These are phyloP conservation scores for Artemisia argyi DNA, from an alignment of 129 eudicot species.

Conservation along the genomic window DNA sequence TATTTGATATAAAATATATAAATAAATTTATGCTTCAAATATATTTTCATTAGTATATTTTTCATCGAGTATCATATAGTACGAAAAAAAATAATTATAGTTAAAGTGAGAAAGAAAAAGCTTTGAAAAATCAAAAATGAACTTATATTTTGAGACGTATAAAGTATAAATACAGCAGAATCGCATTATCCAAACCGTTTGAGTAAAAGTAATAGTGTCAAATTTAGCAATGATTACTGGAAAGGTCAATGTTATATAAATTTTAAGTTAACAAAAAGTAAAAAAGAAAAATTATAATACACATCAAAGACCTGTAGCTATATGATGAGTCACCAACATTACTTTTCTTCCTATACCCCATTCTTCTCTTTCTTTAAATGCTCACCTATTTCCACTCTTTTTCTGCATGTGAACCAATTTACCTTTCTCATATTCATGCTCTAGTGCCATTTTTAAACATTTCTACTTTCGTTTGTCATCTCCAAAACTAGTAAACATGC, in stretches of 20 bases:
- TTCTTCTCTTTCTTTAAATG: constrained; percentile 33
- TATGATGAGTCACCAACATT: constrained; percentile 31
- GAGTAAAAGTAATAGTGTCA: not conserved
- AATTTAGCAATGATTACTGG: not conserved
- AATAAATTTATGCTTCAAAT: too few species aligned
- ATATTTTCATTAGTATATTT: too few species aligned
- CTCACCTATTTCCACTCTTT: constrained; percentile 12
- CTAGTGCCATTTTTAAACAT: constrained; percentile 22
- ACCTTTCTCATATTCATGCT: constrained; percentile 10
- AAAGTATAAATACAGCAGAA: too few species aligned
- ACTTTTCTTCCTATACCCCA: constrained; percentile 10
- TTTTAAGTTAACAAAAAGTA: not conserved
- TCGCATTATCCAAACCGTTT: not conserved
- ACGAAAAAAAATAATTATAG: too few species aligned
- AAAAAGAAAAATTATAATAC: constrained; percentile 9
- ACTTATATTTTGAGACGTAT: too few species aligned
- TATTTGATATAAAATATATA: too few species aligned
- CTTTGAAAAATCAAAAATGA: too few species aligned
- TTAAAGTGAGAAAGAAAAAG: too few species aligned
- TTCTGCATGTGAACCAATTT: constrained; percentile 38
- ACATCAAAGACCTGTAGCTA: constrained; percentile 24
- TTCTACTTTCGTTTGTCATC: constrained; percentile 10
- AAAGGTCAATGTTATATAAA: not conserved
- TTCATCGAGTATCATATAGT: too few species aligned
- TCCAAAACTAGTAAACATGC: constrained; percentile 20